phyloP scores from a whole-genome alignment of 1,139 yeast species.

The Candida tropicalis region DNA sequence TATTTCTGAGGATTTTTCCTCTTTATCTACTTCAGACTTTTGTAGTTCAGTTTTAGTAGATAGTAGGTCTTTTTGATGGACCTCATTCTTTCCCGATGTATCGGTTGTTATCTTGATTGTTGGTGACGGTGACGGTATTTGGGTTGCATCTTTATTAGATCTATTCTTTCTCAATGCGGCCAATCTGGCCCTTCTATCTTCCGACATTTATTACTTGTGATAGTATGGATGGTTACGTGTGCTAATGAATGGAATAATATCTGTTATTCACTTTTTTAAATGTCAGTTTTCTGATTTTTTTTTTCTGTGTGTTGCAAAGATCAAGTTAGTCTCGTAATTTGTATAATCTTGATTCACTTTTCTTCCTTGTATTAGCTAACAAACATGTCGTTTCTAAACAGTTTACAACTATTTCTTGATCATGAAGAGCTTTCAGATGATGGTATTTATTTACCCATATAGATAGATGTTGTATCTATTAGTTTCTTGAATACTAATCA shows the following conservation, averaged over 20 bases:
- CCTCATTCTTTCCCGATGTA: neutral
- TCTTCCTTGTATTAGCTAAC: neutral
- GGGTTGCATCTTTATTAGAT: constrained; percentile 6
- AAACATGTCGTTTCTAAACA: constrained; percentile 17
- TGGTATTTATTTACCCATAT: constrained; percentile 13
- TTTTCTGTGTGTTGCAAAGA: constrained; percentile 13
- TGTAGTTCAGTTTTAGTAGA: neutral
- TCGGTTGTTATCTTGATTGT: constrained; percentile 1
- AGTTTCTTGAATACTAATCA: constrained; percentile 1
- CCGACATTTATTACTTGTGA: constrained; percentile 7
- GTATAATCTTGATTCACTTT: neutral
- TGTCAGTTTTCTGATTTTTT: neutral
- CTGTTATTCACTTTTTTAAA: too few species aligned
- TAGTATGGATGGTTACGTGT: neutral
- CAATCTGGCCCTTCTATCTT: constrained; percentile 26
- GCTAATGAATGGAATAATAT: too few species aligned
- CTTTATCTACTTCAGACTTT: neutral
- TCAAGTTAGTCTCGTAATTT: too few species aligned
- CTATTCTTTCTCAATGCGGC: constrained; percentile 26
- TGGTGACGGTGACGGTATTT: neutral
- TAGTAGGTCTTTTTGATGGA: neutral
- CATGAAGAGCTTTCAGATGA: constrained; percentile 11
- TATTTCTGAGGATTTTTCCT: neutral
- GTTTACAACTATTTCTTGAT: constrained; percentile 14
- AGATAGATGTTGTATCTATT: neutral